Evolutionary conservation across 78 protist species (phyloP).

Genomic region (Andalucia godoyi): DNA sequence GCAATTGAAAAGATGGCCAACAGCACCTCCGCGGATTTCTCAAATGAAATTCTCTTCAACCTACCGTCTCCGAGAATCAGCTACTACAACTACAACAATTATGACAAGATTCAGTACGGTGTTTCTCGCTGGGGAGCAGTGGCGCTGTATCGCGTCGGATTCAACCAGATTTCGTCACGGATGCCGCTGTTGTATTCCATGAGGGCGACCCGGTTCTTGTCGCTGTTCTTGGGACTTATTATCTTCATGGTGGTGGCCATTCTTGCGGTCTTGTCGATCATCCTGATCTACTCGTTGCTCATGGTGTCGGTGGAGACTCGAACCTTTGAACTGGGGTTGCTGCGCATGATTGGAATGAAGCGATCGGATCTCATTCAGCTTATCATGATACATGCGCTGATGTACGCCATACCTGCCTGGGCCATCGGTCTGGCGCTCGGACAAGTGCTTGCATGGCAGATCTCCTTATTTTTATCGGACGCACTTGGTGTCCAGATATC

Average conservation of each 20-base stretch:
- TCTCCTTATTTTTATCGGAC: not conserved
- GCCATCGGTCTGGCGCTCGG: slow-evolving; percentile 54
- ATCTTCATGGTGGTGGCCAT: slow-evolving; percentile 52
- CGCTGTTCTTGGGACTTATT: slow-evolving; percentile 64
- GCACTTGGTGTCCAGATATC: not conserved
- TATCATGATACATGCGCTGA: slow-evolving; percentile 43
- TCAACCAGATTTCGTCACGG: not conserved
- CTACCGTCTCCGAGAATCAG: not conserved
- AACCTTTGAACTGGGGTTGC: slow-evolving; percentile 75
- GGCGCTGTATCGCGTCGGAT: slow-evolving; percentile 1
- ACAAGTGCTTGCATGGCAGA: slow-evolving; percentile 10
- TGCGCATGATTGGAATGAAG: slow-evolving; percentile 69
- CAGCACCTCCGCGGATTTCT: too few relatives aligned
- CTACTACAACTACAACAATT: not conserved
- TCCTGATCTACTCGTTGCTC: slow-evolving; percentile 76
- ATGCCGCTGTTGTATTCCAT: not conserved
- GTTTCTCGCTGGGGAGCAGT: not conserved
- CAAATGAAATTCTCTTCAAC: too few relatives aligned
- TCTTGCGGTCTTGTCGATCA: slow-evolving; percentile 41
- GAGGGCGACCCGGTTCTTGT: slow-evolving; percentile 24
- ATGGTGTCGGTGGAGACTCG: slow-evolving; percentile 75
- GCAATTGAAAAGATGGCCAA: too few relatives aligned
- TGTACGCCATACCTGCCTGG: slow-evolving; percentile 73
- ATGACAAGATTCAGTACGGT: not conserved
- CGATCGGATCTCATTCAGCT: slow-evolving; percentile 43